A percentile compares a stretch with the other conserved stretches of the same genome.
Conservation (phyloP, 2,329 filamentous ascomycete species). For the Venturia effusa region DNA sequence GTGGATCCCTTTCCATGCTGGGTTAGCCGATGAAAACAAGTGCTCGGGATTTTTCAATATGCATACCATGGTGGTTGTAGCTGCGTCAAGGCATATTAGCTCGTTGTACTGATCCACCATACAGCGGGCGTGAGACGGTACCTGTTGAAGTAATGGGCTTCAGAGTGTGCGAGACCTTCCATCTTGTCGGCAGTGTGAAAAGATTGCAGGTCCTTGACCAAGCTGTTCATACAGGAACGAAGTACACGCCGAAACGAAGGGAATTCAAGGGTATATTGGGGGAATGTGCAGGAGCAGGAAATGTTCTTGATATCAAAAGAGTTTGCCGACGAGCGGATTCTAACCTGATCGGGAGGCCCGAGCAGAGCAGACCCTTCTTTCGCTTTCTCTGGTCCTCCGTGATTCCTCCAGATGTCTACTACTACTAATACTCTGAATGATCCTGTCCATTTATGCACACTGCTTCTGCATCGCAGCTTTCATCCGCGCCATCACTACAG, state of each 20-base stretch:
- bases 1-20: slow-evolving; percentile 60
- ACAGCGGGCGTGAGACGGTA: slow-evolving; percentile 28
- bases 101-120: background rate
- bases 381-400: background rate
- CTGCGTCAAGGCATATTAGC: slow-evolving; percentile 35
- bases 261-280: background rate
- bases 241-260: background rate
- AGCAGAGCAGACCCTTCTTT: background rate
- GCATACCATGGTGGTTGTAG: slow-evolving; percentile 94
- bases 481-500: slow-evolving; percentile 18
- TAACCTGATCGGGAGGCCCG: background rate
- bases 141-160: slow-evolving; percentile 99
- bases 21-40: slow-evolving; percentile 28
- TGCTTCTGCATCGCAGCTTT: background rate
- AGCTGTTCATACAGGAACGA: background rate
- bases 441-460: background rate
- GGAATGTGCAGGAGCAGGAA: background rate
- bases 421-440: too few species aligned
- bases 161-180: slow-evolving; percentile 75
- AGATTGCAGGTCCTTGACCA: background rate
- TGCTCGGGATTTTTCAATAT: slow-evolving; percentile 30
- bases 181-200: slow-evolving; percentile 23
- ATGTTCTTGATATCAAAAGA: background rate
- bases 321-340: background rate
- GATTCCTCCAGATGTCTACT: too few species aligned